phyloP scores from a whole-genome alignment of 768 basidiomycete genomes.

The Trametopsis cervina region DNA sequence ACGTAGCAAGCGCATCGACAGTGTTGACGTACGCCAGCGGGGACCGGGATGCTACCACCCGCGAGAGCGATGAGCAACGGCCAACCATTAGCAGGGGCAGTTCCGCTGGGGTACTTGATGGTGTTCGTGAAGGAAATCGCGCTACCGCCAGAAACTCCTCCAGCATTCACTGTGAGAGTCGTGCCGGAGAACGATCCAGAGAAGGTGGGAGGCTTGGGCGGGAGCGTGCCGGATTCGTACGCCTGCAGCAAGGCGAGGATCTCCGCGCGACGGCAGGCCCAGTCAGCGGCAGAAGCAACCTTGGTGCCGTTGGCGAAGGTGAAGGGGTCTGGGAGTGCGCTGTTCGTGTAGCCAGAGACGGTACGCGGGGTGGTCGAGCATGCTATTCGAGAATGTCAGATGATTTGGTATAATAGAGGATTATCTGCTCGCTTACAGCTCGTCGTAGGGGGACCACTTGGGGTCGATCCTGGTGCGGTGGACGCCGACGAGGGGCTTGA shows the following conservation, averaged over 20 bases:
- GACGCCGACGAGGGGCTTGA: too few species aligned
- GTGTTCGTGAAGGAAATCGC: slow-evolving; percentile 42
- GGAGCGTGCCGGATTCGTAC: slow-evolving; percentile 46
- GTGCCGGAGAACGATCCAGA: slow-evolving; percentile 34
- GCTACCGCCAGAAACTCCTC: slow-evolving; percentile 36
- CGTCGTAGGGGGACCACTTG: too few species aligned
- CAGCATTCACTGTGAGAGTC: slow-evolving; percentile 38
- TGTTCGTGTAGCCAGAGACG: slow-evolving; percentile 27
- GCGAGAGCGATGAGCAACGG: slow-evolving; percentile 49
- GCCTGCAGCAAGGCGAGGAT: slow-evolving; percentile 42
- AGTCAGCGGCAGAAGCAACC: slow-evolving; percentile 40
- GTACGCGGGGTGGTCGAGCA: slow-evolving; percentile 15
- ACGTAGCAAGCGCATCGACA: neutral
- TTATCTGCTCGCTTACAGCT: too few species aligned
- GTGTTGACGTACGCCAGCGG: slow-evolving; percentile 19
- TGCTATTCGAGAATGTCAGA: neutral
- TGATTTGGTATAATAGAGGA: too few species aligned
- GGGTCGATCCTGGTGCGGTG: too few species aligned
- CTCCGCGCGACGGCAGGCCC: slow-evolving; percentile 44
- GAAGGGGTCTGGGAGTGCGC: slow-evolving; percentile 49
- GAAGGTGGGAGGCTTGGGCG: slow-evolving; percentile 37
- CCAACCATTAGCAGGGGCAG: slow-evolving; percentile 33
- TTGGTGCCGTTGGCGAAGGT: slow-evolving; percentile 37
- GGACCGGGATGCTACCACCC: slow-evolving; percentile 32
- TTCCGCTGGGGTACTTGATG: slow-evolving; percentile 38